Conservation (phyloP, 208 protist species). For the Leishmania tropica region DNA sequence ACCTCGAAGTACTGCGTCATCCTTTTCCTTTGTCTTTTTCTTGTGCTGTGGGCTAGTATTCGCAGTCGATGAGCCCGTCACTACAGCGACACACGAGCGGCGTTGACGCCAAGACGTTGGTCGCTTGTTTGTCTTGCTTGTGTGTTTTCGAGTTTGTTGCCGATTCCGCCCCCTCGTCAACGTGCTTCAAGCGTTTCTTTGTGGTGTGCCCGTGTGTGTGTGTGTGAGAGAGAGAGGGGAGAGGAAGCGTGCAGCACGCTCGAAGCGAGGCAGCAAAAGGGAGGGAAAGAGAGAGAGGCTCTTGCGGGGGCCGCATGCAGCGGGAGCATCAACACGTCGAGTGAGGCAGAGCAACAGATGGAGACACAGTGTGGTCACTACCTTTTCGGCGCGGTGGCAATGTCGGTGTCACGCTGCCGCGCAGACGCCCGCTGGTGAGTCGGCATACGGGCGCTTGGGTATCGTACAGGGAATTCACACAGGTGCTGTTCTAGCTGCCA, state of each 20-base stretch:
- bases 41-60: neutral
- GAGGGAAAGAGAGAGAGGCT: neutral
- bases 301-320: neutral
- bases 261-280: neutral
- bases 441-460: neutral
- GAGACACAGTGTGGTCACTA: neutral
- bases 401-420: neutral
- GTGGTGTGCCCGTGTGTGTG: neutral
- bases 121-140: neutral
- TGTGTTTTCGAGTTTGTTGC: neutral
- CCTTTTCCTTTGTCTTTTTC: neutral
- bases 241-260: neutral
- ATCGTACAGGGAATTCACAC: neutral
- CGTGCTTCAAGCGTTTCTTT: neutral
- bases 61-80: neutral
- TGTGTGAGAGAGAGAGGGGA: neutral
- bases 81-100: neutral
- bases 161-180: neutral
- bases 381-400: neutral
- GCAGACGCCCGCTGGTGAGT: neutral
- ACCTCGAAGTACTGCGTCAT: constrained; percentile 39
- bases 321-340: neutral
- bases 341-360: neutral
- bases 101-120: neutral
- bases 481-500: neutral